Conservation (phyloP, 78 protist species). For the Polysphondylium violaceum region DNA sequence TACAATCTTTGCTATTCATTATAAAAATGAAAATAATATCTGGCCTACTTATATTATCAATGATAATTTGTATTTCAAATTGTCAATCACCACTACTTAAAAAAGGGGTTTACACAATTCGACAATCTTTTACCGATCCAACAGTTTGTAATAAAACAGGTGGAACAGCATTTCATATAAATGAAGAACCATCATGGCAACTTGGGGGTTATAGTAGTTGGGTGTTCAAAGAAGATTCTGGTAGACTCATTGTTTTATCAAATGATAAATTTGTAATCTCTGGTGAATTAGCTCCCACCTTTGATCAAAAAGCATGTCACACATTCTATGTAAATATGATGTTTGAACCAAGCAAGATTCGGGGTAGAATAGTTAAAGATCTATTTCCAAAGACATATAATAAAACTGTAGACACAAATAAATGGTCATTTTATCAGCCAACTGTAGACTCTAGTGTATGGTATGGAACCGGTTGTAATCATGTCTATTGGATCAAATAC, state of each 20-base stretch:
- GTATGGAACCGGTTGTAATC: conserved; percentile 20
- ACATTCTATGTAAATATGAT: conserved; percentile 22
- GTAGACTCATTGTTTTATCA: background rate
- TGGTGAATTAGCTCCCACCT: conserved; percentile 28
- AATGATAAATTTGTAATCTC: conserved; percentile 2
- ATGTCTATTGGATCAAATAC: background rate
- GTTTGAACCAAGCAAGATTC: background rate
- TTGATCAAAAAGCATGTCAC: conserved; percentile 4
- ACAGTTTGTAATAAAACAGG: background rate
- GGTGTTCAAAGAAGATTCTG: conserved; percentile 1
- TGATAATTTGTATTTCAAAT: too few species aligned
- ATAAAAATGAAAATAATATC: too few species aligned
- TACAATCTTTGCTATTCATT: too few species aligned
- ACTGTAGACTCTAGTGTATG: background rate
- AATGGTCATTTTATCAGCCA: conserved; percentile 23
- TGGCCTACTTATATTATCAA: too few species aligned
- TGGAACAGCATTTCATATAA: background rate
- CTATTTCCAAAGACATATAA: conserved; percentile 28
- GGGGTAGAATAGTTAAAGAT: background rate
- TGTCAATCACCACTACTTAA: background rate
- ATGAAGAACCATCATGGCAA: background rate
- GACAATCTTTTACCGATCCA: conserved; percentile 7
- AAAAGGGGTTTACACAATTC: background rate
- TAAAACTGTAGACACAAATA: conserved; percentile 20
- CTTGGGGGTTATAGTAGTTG: conserved; percentile 43